Base-by-base conservation (phyloP, 306 rosid genomes). In the Luffa aegyptiaca region DNA sequence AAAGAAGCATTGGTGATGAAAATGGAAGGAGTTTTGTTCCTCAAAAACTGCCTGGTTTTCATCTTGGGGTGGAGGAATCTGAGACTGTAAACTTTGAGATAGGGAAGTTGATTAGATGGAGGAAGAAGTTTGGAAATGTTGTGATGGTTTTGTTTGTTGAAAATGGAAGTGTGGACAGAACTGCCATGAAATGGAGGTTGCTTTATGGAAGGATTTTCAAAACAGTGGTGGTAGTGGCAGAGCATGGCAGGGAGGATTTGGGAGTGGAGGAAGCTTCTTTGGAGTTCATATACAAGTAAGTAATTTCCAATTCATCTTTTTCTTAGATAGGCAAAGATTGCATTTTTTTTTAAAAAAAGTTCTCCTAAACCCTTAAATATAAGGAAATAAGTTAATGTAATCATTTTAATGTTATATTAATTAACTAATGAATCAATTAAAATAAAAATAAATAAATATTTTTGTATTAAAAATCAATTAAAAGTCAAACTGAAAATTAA, bases 181-280 rank as follows among this genome's bases (percentile, higher is more conserved):
- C 97, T 17, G 96, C 97, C 80, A 91, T 95, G 74, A 97, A 95
- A 84, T 95, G 98, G 98, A 92, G 97, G 84, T 87, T 95, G 88
- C 98, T 95, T 66, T 95, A 95, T 72, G 98, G 98, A 85, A 87
- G 98, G 80, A 87, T 95, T 84, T 95, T 95, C 86, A 90, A 96
- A 85, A 86, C 93, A 13, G 98, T 95, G 68, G 89, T 92, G 79
- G 88, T 95, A 70, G 86, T 95, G 83, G 89, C 97, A 18, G 93
- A 83, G 78, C 83, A 84, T 87, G 90, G 88, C 85, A 88, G 89
- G 82, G 46, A 37, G 2, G 97, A 95, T 80, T 96, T 95, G 82
- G 97, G 89, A 55, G 97, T 95, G 82, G 93, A 88, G 79, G 92
- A 92, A 88, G 92, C 87, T 79, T 88, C 89, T 53, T 85, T 93